Evolutionary conservation across 805 yeast genomes (phyloP), one percentile per base, ranked within the genome.

Genomic region (Spathaspora passalidarum): DNA sequence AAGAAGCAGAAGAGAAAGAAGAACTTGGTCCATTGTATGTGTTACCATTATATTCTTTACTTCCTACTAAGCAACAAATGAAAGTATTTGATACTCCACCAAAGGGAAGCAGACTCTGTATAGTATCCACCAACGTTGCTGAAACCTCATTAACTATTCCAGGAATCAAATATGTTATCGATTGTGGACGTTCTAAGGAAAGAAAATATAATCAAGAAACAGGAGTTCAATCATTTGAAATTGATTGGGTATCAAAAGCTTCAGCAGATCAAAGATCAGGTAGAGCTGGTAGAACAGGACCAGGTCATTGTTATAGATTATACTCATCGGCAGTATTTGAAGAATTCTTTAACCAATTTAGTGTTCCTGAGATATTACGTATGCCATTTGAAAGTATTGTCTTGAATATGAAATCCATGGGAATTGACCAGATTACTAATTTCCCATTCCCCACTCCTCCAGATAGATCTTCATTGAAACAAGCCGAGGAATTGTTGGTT

Each of bases 321-420:
- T 94, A 76, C 57, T 92, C 98, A 0, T 91, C 98, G 13, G 99
- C 99, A 1, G 86, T 95, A 6, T 94, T 74, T 62, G 97, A 94
- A 60, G 79, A 82, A 50, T 94, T 85, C 52, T 94, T 94, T 61
- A 74, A 74, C 3, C 89, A 85, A 57, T 94, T 94, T 57, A 77
- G 94, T 9, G 75, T 73, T 45, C 98, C 99, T 0, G 99, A 94
- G 62, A 91, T 94, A 39, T 68, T 88, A 47, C 74, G 98, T 53
- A 91, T 89, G 95, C 98, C 99, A 0, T 89, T 90, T 29, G 99
- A 94, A 61, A 90, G 96, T 62, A 86, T 94, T n/a, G 96, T 94
- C 0, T 68, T 94, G 55, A 86, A 86, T 40, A 94, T 94, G 99
- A 94, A 94, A 65, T 81, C 92, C 52, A 94, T 94, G 96, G 97